Evolutionary conservation across 1,284 basidiomycete species (phyloP), one percentile per base, ranked within the genome.

Genomic region (Meripilus lineatus): DNA sequence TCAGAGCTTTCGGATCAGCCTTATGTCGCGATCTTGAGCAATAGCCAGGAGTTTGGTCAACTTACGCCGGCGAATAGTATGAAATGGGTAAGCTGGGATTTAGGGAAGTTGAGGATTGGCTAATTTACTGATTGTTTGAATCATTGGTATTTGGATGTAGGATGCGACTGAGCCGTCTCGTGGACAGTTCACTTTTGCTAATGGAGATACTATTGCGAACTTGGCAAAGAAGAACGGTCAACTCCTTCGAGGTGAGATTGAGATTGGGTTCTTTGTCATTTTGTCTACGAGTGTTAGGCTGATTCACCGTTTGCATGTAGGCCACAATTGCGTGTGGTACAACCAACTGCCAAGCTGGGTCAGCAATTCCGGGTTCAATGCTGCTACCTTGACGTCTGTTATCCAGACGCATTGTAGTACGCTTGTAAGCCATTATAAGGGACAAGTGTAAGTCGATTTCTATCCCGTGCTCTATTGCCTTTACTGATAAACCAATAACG

Each of bases 251-350:
- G 72, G 69, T 57, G 44, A 50, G 43, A 30, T 30, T 30, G 10
- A 30, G n/a, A 30, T 30, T 30, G 8, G 8, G 8, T 30, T 30
- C 10, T 30, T 30, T 30, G 28, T 10, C 8, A 30, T 10, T 30
- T 30, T 39, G 44, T 18, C 32, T 14, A 3, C 28, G 28, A 30
- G 28, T n/a, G 28, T 5, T 39, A 11, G 5, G 26, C 17, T 54
- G n/a, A 15, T 33, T 38, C 10, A 13, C 3, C 34, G 28, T 35
- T 18, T 35, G n/a, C 13, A 20, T 13, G 18, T 42, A 56, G 53
- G 72, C 6, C 74, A 74, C 56, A 74, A 69, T 50, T 74, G 72
- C 49, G 75, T 78, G 32, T 79, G 77, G 78, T 66, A 79, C 54
- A 71, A 67, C 46, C 75, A 79, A 51, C 63, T 78, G 1, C 71